Conservation (phyloP, 2,329 filamentous ascomycete genomes). For the Penicillium brasilianum region DNA sequence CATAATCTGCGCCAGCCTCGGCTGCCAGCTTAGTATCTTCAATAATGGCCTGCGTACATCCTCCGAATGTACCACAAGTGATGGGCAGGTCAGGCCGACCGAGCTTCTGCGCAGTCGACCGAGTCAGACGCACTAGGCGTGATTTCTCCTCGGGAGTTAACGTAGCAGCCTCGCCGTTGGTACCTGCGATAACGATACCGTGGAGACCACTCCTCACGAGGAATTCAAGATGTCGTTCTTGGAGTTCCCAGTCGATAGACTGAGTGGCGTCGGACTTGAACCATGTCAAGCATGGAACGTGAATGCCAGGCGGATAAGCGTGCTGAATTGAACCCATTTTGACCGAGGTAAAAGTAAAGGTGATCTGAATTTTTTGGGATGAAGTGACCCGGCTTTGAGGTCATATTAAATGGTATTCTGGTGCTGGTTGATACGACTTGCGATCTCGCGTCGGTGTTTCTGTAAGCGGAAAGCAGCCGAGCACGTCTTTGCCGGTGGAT, state of each 20-base stretch:
- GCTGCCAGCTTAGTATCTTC: constrained; percentile 69
- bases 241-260: constrained; percentile 62
- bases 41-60: constrained; percentile 50
- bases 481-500: not conserved
- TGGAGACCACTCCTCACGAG: constrained; percentile 60
- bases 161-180: constrained; percentile 53
- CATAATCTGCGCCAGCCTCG: constrained; percentile 71
- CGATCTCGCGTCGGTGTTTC: constrained; percentile 4
- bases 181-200: constrained; percentile 53
- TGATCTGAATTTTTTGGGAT: not conserved
- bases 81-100: constrained; percentile 45
- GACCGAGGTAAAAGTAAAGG: not conserved
- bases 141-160: constrained; percentile 48
- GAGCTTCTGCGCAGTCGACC: constrained; percentile 43
- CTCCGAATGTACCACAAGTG: constrained; percentile 48
- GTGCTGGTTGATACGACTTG: not conserved
- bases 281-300: constrained; percentile 63
- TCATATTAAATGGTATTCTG: not conserved
- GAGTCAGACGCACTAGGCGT: constrained; percentile 45
- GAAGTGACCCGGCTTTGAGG: not conserved
- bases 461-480: constrained; percentile 19
- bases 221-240: constrained; percentile 60
- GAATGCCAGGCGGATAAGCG: constrained; percentile 50
- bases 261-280: constrained; percentile 56
- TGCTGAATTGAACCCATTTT: constrained; percentile 17